Conservation (phyloP, 306 rosid genomes). For the Rubus parviflorus region DNA sequence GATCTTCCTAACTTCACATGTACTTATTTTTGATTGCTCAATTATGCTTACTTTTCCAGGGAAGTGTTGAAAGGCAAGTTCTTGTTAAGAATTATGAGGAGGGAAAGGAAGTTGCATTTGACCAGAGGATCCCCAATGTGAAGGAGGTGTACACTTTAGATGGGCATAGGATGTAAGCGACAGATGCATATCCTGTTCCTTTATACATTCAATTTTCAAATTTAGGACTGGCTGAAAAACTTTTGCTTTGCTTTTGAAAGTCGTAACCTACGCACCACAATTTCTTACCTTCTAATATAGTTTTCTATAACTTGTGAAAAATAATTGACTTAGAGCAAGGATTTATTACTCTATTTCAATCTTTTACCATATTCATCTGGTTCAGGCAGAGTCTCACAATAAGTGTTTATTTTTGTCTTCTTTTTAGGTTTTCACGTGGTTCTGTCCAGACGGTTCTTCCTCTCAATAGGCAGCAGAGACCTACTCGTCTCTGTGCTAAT, state of each 20-base stretch:
- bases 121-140: slow-evolving; percentile 60
- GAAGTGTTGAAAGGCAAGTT: slow-evolving; percentile 79
- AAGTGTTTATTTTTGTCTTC: slow-evolving; percentile 2
- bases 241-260: background rate
- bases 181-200: slow-evolving; percentile 1
- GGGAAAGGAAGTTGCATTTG: slow-evolving; percentile 81
- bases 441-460: slow-evolving; percentile 75
- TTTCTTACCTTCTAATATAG: background rate
- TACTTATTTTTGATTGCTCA: background rate
- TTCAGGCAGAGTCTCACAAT: background rate
- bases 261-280: background rate
- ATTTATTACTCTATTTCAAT: background rate
- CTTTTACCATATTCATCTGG: background rate
- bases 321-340: background rate
- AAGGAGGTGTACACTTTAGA: slow-evolving; percentile 72
- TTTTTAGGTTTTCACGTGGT: slow-evolving; percentile 75
- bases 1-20: slow-evolving; percentile 6
- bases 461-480: slow-evolving; percentile 38
- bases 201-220: background rate
- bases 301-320: background rate
- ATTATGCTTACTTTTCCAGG: slow-evolving; percentile 48
- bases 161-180: slow-evolving; percentile 72
- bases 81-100: slow-evolving; percentile 68
- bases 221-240: background rate
- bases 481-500: slow-evolving; percentile 70